Evolutionary conservation across 1,284 basidiomycete species (phyloP), one percentile per base, ranked within the genome.

Genomic region (Prillingera fragicola): DNA sequence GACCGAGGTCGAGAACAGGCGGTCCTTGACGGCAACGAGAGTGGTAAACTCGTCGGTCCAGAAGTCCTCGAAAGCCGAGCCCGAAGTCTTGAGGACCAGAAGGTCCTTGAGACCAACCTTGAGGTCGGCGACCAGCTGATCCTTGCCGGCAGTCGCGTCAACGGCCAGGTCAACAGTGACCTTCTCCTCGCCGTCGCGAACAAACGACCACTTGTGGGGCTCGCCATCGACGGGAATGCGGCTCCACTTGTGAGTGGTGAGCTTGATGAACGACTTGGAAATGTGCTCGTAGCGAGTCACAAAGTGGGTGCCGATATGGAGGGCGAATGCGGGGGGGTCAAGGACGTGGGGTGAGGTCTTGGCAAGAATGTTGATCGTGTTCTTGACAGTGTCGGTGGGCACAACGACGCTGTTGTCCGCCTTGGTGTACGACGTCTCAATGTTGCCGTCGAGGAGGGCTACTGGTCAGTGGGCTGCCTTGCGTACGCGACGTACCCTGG

Each of bases 311-410:
- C 80, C 88, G 14, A 96, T 77, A 59, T 94, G 86, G 12, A 95
- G 75, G 0, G 86, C 90, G 62, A 95, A 96, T 41, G 80, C 77
- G 61, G 92, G 87, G 0, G 90, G 84, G 42, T 77, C 76, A 25
- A 92, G 79, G 46, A 91, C 78, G 61, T 92, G 78, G 5, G 87
- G 85, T 0, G 88, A 92, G 13, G 80, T 78, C 70, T 94, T 94
- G 27, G 90, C 87, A 29, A 91, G 73, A 63, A 87, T 85, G 62
- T 95, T 87, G 17, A 82, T 83, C 43, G 92, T 94, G 72, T 95
- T 94, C 75, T 95, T 95, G 69, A 92, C 85, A 1, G 85, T 85
- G 71, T 92, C 89, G 3, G 89, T 94, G 8, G 89, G 83, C 3
- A 92, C 86, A 7, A 92, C 79, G 9, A 83, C 80, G 4, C 78